Percentiles rank a stretch among this genome's conserved stretches.
Evolutionary conservation across 2,329 filamentous ascomycete species (phyloP).

Genomic region (Beauveria varroae): DNA sequence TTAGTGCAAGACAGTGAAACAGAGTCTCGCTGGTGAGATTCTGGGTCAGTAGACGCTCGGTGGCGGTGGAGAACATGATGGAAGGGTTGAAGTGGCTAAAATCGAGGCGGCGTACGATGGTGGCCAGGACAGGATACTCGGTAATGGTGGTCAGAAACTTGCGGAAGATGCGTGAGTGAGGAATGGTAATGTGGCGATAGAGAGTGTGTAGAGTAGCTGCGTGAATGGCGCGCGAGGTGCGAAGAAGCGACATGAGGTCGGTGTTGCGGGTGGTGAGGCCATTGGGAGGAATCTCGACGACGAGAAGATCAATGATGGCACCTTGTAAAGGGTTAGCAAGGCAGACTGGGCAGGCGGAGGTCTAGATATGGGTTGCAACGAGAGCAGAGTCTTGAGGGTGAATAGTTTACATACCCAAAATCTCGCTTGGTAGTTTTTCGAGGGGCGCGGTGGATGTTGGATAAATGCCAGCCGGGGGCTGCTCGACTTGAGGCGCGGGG

Average conservation of each 20-base stretch:
- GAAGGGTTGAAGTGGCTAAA: slow-evolving; percentile 82
- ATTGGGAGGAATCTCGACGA: slow-evolving; percentile 64
- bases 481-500: slow-evolving; percentile 25
- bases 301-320: slow-evolving; percentile 66
- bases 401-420: slow-evolving; percentile 49
- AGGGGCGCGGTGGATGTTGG: slow-evolving; percentile 47
- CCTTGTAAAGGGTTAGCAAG: slow-evolving; percentile 36
- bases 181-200: slow-evolving; percentile 73
- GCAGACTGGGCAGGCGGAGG: no score
- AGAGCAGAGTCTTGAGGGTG: background rate
- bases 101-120: slow-evolving; percentile 70
- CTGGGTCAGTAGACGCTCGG: slow-evolving; percentile 65
- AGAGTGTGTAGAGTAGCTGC: slow-evolving; percentile 65
- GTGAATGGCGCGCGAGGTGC: slow-evolving; percentile 70
- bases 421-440: slow-evolving; percentile 62
- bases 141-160: slow-evolving; percentile 68
- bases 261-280: slow-evolving; percentile 69
- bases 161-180: slow-evolving; percentile 75
- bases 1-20: slow-evolving; percentile 61
- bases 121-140: slow-evolving; percentile 60
- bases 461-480: slow-evolving; percentile 23
- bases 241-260: slow-evolving; percentile 66
- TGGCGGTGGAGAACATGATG: slow-evolving; percentile 65
- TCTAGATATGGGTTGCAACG: background rate
- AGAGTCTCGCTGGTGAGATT: slow-evolving; percentile 71